Evolutionary conservation across 2,329 filamentous ascomycete species (phyloP), one percentile per base, ranked within the genome.

Genomic region (Allantophomopsis cytisporea): DNA sequence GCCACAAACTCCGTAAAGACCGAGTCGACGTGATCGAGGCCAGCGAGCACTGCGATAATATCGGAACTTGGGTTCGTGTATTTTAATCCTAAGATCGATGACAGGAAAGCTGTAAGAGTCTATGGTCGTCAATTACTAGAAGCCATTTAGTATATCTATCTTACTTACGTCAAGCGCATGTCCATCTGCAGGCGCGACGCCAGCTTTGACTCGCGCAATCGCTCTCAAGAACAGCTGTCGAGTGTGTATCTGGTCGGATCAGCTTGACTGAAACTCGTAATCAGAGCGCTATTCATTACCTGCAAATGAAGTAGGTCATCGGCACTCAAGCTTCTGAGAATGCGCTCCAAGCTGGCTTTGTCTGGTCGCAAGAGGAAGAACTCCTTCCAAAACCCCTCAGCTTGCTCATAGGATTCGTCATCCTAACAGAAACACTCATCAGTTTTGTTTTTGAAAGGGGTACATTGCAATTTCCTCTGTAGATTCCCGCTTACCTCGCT

Each of bases 41-140:
- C 91, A 4, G 88, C 85, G 37, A 98, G 71, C 28, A 96, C 71
- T 41, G 80, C 78, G 54, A 98, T 94, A 50, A 95, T 83, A 60
- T 96, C 91, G 37, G 91, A 91, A 59, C 87, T 95, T 5, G 88
- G 84, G 53, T 95, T 95, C 17, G 84, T 87, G 59, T 94, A 98
- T 58, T 82, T 86, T 62, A 96, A 98, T 42, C 75, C 74, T 45
- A 96, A 68, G 14, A 94, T 72, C 40, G 78, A 77, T 37, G 80
- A 79, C 55, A 98, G 71, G 60, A 96, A 95, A 36, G 83, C 79
- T 58, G 82, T 87, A 54, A 96, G 71, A 44, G 88, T 96, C 84
- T 96, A 58, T 52, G 49, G 55, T 40, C 49, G 61, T 64, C 56
- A 63, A 65, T 67, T 53, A 62, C 23, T 28, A 12, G 23, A 28